These are phyloP conservation scores for Diaporthe australafricana DNA, from an alignment of 2,329 filamentous ascomycete species.

Conservation along the genomic window DNA sequence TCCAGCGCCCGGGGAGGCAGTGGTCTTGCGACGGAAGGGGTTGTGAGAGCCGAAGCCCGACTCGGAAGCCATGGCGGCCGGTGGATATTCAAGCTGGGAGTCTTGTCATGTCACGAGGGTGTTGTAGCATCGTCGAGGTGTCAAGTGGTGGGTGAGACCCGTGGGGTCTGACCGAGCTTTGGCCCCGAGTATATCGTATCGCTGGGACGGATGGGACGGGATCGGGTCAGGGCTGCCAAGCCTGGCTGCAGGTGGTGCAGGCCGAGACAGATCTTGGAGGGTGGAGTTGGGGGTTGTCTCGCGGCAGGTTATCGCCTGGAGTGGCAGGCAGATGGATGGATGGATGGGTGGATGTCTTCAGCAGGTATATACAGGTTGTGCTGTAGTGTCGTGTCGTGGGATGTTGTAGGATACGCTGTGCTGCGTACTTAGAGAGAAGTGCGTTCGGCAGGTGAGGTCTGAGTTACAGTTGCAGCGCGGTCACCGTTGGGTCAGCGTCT, in stretches of 20 bases:
- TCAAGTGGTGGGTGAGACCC: neutral
- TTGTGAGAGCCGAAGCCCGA: slow-evolving; percentile 58
- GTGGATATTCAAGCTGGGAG: slow-evolving; percentile 25
- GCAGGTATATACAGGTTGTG: slow-evolving; percentile 26
- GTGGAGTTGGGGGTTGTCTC: neutral
- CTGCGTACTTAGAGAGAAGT: neutral
- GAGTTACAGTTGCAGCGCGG: slow-evolving; percentile 8
- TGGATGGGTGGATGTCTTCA: neutral
- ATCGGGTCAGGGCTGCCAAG: slow-evolving; percentile 26
- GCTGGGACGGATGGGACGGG: slow-evolving; percentile 19
- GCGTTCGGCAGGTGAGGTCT: neutral
- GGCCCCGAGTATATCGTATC: neutral
- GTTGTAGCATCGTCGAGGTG: slow-evolving; percentile 16
- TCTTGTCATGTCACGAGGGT: slow-evolving; percentile 16
- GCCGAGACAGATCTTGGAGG: slow-evolving; percentile 2
- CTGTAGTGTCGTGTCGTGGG: slow-evolving; percentile 15
- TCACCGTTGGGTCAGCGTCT: slow-evolving; percentile 4
- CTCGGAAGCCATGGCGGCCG: slow-evolving; percentile 49
- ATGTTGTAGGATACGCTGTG: neutral
- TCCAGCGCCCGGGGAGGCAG: slow-evolving; percentile 32
- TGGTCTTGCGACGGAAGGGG: slow-evolving; percentile 62
- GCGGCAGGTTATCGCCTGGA: neutral
- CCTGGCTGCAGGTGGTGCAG: slow-evolving; percentile 20
- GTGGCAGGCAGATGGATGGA: neutral
- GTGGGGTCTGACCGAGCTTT: neutral